phyloP scores from a whole-genome alignment of 2,329 filamentous ascomycete species.

The Ophiostoma australiae region DNA sequence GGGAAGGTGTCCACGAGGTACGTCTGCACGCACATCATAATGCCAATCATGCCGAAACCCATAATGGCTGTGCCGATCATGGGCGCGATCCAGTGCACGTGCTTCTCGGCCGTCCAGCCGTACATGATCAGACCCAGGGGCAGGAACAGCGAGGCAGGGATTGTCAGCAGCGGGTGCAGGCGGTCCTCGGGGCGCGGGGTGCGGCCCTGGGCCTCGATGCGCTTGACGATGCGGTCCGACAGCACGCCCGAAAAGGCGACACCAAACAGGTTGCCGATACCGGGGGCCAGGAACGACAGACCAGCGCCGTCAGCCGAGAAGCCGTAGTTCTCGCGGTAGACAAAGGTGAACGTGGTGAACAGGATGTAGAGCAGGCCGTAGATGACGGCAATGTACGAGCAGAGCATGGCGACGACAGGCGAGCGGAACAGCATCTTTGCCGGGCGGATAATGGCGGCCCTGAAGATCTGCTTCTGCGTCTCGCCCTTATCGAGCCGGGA shows the following conservation, averaged over 20 bases:
- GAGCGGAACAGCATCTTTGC: constrained; percentile 49
- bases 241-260: constrained; percentile 51
- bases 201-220: constrained; percentile 30
- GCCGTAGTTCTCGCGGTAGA: constrained; percentile 39
- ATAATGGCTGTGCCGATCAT: constrained; percentile 42
- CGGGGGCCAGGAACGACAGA: constrained; percentile 38
- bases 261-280: constrained; percentile 31
- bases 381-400: constrained; percentile 42
- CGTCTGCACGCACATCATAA: constrained; percentile 44
- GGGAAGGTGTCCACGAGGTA: constrained; percentile 47
- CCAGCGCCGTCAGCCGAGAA: constrained; percentile 34
- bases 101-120: constrained; percentile 43
- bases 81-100: constrained; percentile 44
- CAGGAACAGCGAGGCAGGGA: constrained; percentile 39
- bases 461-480: constrained; percentile 31
- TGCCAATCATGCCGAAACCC: constrained; percentile 38
- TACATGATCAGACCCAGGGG: constrained; percentile 44
- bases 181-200: constrained; percentile 41
- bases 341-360: constrained; percentile 47
- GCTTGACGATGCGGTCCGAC: constrained; percentile 44
- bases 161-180: constrained; percentile 38
- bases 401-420: constrained; percentile 48
- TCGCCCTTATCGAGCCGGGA: constrained; percentile 50
- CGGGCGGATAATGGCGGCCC: constrained; percentile 43
- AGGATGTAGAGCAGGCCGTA: constrained; percentile 50